Percentiles rank a stretch among this genome's conserved stretches.
These are phyloP conservation scores for Xylaria sp. DNA, from an alignment of 2,329 filamentous ascomycete species.

Conservation along the genomic window DNA sequence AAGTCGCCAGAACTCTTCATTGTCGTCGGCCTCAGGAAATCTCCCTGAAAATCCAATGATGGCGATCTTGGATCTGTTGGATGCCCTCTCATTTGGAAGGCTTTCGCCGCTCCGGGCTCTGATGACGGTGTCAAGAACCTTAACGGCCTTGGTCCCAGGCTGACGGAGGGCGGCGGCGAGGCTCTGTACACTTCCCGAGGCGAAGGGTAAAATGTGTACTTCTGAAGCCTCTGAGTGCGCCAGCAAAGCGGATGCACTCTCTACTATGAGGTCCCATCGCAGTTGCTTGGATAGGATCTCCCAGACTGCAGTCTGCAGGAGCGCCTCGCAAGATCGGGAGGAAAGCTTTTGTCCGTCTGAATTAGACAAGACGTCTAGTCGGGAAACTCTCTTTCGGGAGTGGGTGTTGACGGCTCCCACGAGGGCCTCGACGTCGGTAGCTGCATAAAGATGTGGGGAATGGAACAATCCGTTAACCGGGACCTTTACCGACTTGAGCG, in stretches of 20 bases:
- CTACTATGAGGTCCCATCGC: neutral
- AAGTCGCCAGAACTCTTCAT: slow-evolving; percentile 33
- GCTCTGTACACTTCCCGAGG: neutral
- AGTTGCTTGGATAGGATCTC: neutral
- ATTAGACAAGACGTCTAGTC: neutral
- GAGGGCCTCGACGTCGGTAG: neutral
- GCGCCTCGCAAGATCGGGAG: neutral
- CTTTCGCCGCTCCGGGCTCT: neutral
- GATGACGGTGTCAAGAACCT: neutral
- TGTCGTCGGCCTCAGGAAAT: slow-evolving; percentile 25
- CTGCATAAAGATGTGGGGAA: neutral
- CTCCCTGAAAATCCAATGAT: slow-evolving; percentile 30
- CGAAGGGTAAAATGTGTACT: neutral
- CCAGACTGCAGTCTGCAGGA: neutral
- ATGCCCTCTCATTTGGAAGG: neutral
- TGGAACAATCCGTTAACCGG: neutral
- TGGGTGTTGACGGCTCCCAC: neutral
- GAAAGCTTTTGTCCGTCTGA: neutral
- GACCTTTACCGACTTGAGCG: neutral
- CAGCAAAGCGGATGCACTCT: neutral
- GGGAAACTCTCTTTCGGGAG: neutral
- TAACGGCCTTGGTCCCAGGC: neutral
- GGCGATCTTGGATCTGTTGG: slow-evolving; percentile 28
- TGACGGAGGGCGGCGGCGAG: neutral
- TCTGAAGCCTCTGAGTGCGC: neutral